phyloP scores from a whole-genome alignment of 2,329 filamentous ascomycete genomes.

The Helotiales sp. region DNA sequence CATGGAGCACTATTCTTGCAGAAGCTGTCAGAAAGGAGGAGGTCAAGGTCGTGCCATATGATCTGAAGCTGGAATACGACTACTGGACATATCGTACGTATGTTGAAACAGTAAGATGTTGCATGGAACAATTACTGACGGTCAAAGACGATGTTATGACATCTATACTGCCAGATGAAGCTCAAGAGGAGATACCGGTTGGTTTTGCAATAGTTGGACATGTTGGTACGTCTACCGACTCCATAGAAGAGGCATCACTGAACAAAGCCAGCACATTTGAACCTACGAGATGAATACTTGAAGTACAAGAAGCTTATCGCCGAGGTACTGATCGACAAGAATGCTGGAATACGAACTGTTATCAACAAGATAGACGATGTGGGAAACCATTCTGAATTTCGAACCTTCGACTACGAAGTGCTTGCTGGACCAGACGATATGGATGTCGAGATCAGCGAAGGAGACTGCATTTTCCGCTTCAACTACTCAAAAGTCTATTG shows the following conservation, averaged over 20 bases:
- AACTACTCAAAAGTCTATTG: constrained; percentile 98
- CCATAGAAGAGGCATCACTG: constrained; percentile 17
- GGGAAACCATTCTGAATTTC: constrained; percentile 79
- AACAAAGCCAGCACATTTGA: constrained; percentile 70
- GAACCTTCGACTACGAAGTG: constrained; percentile 91
- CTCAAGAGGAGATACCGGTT: constrained; percentile 77
- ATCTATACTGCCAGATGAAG: constrained; percentile 76
- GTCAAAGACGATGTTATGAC: constrained; percentile 67
- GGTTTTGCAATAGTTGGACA: constrained; percentile 91
- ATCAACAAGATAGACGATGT: constrained; percentile 96
- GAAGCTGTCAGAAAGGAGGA: constrained; percentile 69
- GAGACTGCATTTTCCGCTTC: constrained; percentile 84
- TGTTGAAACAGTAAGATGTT: background rate
- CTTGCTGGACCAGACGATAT: constrained; percentile 80
- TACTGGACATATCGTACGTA: constrained; percentile 79
- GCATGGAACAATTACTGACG: background rate
- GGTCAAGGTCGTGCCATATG: constrained; percentile 72
- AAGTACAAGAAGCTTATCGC: constrained; percentile 87
- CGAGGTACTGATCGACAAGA: constrained; percentile 87
- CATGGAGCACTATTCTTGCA: constrained; percentile 71
- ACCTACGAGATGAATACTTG: constrained; percentile 78
- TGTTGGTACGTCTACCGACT: constrained; percentile 56
- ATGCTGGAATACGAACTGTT: constrained; percentile 76
- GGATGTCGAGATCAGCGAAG: constrained; percentile 80
- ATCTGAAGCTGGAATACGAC: constrained; percentile 76